Evolutionary conservation across 257 asterid genomes (phyloP).

Genomic region (Salvia miltiorrhiza): DNA sequence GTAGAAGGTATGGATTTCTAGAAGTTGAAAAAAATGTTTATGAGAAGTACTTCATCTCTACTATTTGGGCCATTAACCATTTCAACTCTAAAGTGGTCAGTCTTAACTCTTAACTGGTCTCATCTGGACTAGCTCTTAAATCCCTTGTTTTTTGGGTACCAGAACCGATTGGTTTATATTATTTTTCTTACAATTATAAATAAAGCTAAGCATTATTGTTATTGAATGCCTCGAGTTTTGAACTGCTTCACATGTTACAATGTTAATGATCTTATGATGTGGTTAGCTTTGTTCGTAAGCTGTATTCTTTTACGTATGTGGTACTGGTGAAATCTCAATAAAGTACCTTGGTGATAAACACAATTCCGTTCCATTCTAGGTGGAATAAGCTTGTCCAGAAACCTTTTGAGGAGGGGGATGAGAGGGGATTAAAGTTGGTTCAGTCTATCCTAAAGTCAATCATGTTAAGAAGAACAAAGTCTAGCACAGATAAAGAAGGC

Average conservation of each 20-base stretch:
- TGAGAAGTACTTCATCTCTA: neutral
- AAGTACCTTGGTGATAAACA: constrained; percentile 15
- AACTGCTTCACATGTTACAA: neutral
- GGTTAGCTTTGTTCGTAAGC: neutral
- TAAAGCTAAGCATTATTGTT: neutral
- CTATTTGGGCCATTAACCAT: neutral
- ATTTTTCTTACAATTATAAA: neutral
- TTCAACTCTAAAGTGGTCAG: neutral
- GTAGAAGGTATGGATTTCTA: neutral
- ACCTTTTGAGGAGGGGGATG: constrained; percentile 97
- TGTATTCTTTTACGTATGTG: neutral
- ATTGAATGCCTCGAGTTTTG: constrained; percentile 1
- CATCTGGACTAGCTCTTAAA: neutral
- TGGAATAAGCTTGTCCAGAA: constrained; percentile 95
- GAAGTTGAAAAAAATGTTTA: neutral
- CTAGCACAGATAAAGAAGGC: constrained; percentile 84
- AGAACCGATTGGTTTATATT: neutral
- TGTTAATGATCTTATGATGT: neutral
- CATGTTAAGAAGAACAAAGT: constrained; percentile 95
- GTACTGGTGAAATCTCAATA: constrained; percentile 16
- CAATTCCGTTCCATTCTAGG: constrained; percentile 41
- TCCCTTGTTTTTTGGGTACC: neutral
- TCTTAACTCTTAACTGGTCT: neutral
- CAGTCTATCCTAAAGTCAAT: constrained; percentile 81
- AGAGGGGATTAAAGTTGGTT: constrained; percentile 78